Conservation (phyloP, 179 eudicot genomes). For the Corrigiola litoralis region DNA sequence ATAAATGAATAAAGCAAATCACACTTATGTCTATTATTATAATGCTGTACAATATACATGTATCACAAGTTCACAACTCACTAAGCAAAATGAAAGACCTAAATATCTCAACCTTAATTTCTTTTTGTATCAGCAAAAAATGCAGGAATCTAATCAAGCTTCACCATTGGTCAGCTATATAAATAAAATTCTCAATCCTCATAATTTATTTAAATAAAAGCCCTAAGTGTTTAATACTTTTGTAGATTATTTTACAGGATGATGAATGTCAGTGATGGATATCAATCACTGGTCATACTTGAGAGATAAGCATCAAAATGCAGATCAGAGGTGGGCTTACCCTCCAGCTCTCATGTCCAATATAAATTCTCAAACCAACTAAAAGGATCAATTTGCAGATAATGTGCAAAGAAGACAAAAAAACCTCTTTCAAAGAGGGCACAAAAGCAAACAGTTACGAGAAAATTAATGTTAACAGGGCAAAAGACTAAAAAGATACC, state of each 20-base stretch:
- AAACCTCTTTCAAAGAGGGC: background rate
- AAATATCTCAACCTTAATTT: too few relatives aligned
- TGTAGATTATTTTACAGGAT: background rate
- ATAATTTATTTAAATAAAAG: too few relatives aligned
- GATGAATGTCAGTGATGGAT: background rate
- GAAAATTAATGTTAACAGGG: background rate
- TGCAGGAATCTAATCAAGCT: too few relatives aligned
- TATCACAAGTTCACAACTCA: too few relatives aligned
- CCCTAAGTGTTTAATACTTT: too few relatives aligned
- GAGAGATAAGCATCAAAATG: constrained; percentile 6
- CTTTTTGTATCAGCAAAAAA: too few relatives aligned
- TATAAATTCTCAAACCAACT: background rate
- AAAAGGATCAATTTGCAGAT: background rate
- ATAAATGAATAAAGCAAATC: background rate
- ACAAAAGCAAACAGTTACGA: background rate
- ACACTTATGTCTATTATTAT: too few relatives aligned
- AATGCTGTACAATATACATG: too few relatives aligned
- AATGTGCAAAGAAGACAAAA: background rate
- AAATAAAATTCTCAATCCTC: too few relatives aligned
- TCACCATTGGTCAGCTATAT: too few relatives aligned
- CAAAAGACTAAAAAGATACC: constrained; percentile 32
- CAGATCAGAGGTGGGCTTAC: background rate
- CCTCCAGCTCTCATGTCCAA: background rate
- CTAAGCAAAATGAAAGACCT: too few relatives aligned
- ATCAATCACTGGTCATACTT: too few relatives aligned